Evolutionary conservation across 139 green algal species (phyloP).

Genomic region (Chlorokybus atmophyticus): DNA sequence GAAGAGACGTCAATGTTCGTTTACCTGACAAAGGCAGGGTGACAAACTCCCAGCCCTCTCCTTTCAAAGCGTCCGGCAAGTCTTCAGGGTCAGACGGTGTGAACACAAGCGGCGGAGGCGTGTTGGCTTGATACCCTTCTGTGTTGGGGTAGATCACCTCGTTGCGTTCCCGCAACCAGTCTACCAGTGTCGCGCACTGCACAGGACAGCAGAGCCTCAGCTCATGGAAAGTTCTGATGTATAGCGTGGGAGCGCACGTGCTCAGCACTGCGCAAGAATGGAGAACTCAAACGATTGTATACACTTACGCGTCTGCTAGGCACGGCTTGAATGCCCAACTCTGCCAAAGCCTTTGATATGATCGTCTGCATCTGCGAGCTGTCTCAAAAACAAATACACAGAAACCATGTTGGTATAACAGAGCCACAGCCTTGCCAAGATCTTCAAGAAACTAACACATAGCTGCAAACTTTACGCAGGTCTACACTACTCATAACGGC

Average conservation of each 20-base stretch:
- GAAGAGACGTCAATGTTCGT: too few relatives aligned
- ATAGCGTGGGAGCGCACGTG: not conserved
- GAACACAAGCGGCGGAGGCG: constrained; percentile 59
- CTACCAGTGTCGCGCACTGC: constrained; percentile 32
- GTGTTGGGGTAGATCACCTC: constrained; percentile 76
- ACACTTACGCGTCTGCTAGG: constrained; percentile 58
- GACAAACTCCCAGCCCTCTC: constrained; percentile 94
- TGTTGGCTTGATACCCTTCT: constrained; percentile 63
- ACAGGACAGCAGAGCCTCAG: not conserved
- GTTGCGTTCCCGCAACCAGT: constrained; percentile 68
- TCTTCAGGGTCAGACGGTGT: constrained; percentile 55
- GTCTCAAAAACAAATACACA: not conserved
- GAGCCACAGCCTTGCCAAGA: not conserved
- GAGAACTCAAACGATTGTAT: too few relatives aligned
- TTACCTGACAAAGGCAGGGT: constrained; percentile 67
- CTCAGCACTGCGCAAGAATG: not conserved
- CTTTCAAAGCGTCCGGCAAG: constrained; percentile 77
- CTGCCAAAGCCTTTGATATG: constrained; percentile 76
- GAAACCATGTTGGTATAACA: not conserved
- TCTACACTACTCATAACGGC: not conserved
- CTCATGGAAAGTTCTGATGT: not conserved
- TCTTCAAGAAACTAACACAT: not conserved
- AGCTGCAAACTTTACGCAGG: not conserved
- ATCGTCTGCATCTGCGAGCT: constrained; percentile 92
- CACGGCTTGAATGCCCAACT: constrained; percentile 75